Conservation (phyloP, 257 asterid genomes). For the Salvia hispanica region DNA sequence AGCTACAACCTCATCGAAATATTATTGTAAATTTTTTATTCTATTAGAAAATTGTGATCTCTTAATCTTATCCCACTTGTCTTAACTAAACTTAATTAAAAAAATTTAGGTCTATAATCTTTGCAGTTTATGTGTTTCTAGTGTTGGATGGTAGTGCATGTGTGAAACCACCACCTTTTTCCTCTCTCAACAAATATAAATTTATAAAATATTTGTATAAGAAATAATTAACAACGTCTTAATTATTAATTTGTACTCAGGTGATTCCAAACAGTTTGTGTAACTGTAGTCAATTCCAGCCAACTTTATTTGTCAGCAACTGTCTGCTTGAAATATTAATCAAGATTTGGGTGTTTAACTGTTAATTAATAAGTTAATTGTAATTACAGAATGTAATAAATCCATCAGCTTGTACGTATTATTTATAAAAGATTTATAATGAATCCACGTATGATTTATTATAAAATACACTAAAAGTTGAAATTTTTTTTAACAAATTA, state of each 20-base stretch:
- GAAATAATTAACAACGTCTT: constrained; percentile 3
- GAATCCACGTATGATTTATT: neutral
- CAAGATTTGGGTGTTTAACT: constrained; percentile 11
- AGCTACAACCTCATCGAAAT: constrained; percentile 25
- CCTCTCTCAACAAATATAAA: constrained; percentile 8
- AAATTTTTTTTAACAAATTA: no score
- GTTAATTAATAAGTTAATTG: constrained; percentile 17
- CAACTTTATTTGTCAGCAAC: constrained; percentile 50
- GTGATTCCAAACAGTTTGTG: constrained; percentile 26
- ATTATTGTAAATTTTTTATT: neutral
- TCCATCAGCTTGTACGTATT: constrained; percentile 21
- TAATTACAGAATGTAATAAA: constrained; percentile 11
- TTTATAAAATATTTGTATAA: neutral
- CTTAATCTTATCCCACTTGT: constrained; percentile 27
- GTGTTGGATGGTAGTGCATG: constrained; percentile 23
- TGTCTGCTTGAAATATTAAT: constrained; percentile 40
- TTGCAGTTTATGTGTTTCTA: constrained; percentile 22
- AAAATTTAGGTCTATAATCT: neutral
- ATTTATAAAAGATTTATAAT: no score
- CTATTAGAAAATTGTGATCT: neutral
- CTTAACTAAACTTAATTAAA: neutral
- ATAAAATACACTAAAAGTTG: neutral
- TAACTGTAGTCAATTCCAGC: constrained; percentile 26
- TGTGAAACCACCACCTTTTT: constrained; percentile 3
- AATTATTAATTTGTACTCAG: constrained; percentile 21